Conservation (phyloP, 352 stramenopile genomes). For the Phytophthora hybrid region DNA sequence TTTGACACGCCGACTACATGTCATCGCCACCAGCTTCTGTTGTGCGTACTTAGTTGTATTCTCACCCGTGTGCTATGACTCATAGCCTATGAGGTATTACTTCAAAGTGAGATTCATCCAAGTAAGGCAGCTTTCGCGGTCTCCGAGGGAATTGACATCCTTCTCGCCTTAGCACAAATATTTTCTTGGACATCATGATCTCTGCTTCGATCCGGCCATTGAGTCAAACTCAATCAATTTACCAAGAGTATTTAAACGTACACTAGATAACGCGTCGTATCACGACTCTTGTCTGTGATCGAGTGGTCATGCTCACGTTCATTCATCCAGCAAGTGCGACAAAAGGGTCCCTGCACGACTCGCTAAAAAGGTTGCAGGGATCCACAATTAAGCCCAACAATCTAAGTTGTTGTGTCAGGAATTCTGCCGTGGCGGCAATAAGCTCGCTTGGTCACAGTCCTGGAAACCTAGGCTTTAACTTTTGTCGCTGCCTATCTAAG, state of each 20-base stretch:
- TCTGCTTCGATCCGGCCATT: background rate
- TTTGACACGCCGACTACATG: background rate
- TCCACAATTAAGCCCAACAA: slow-evolving; percentile 25
- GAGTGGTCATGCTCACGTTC: background rate
- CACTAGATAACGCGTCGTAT: background rate
- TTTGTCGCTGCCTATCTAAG: slow-evolving; percentile 14
- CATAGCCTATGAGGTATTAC: no score
- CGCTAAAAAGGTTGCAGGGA: background rate
- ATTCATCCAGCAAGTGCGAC: background rate
- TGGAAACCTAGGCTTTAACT: slow-evolving; percentile 19
- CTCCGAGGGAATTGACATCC: slow-evolving; percentile 7
- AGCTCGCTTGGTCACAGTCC: slow-evolving; percentile 22
- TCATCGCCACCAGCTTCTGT: background rate
- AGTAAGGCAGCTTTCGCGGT: slow-evolving; percentile 1
- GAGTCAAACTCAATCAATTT: background rate
- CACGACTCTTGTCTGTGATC: no score
- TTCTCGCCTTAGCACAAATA: background rate
- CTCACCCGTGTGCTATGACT: background rate
- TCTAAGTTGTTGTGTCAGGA: slow-evolving; percentile 35
- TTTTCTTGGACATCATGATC: background rate
- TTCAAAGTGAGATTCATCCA: background rate
- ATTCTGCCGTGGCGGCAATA: slow-evolving; percentile 31
- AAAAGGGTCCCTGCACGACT: background rate
- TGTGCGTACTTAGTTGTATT: slow-evolving; percentile 2
- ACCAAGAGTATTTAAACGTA: slow-evolving; percentile 1